These are phyloP conservation scores for Boletus semigastroideus DNA, from an alignment of 1,284 basidiomycete species.

Conservation along the genomic window DNA sequence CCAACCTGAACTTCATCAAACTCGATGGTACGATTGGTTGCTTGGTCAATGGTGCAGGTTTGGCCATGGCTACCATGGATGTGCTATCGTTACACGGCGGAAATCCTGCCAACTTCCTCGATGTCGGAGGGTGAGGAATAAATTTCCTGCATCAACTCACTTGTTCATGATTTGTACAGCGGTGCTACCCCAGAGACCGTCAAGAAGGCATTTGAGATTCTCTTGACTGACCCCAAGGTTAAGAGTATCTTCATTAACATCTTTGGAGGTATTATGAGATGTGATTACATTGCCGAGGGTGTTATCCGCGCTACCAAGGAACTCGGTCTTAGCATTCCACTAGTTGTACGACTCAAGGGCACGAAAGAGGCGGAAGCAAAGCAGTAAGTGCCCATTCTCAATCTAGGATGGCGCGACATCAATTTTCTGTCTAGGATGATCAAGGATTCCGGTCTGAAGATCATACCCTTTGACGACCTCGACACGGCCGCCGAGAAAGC, in stretches of 20 bases:
- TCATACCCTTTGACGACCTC: conserved; percentile 84
- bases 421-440: conserved; percentile 68
- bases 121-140: conserved; percentile 81
- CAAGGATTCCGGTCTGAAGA: conserved; percentile 88
- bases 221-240: conserved; percentile 88
- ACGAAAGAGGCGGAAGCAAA: conserved; percentile 97
- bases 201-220: conserved; percentile 98
- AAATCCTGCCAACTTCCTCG: conserved; percentile 97
- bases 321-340: conserved; percentile 80
- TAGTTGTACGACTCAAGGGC: conserved; percentile 94
- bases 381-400: conserved; percentile 54
- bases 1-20: conserved; percentile 98
- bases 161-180: conserved; percentile 40
- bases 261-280: conserved; percentile 96
- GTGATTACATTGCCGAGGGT: conserved; percentile 95
- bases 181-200: conserved; percentile 98
- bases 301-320: conserved; percentile 98
- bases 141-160: background rate
- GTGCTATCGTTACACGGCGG: conserved; percentile 94
- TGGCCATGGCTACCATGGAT: conserved; percentile 99
- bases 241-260: conserved; percentile 99
- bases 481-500: conserved; percentile 87
- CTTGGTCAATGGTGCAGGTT: conserved; percentile 97
- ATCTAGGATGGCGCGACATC: background rate
- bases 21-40: conserved; percentile 98